Conservation (phyloP, 2,329 filamentous ascomycete species). For the Pseudogymnoascus sp. region DNA sequence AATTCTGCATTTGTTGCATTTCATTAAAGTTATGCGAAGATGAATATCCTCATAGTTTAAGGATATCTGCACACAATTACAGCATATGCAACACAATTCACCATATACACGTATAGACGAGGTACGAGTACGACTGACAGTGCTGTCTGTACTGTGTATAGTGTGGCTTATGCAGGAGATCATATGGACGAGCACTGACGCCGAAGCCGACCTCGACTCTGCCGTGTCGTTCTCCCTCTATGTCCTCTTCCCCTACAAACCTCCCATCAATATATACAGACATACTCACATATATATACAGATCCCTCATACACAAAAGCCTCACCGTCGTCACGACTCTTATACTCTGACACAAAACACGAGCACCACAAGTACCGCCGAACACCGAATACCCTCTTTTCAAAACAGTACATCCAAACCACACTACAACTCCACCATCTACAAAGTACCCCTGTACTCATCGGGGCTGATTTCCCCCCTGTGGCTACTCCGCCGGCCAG, state of each 20-base stretch:
- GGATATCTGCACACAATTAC: neutral
- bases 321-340: neutral
- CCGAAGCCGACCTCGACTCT: neutral
- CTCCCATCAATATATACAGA: neutral
- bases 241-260: neutral
- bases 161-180: neutral
- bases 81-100: no score
- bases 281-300: neutral
- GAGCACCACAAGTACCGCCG: neutral
- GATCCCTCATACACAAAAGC: neutral
- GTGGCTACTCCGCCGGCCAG: neutral
- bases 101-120: neutral
- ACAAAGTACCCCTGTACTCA: neutral
- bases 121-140: neutral
- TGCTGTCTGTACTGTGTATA: neutral
- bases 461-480: neutral
- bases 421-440: no score
- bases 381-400: neutral
- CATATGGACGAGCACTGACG: neutral
- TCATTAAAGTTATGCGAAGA: neutral
- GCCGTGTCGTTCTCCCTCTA: neutral
- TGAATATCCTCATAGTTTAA: no score
- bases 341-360: neutral
- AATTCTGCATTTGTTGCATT: neutral
- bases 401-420: no score